Percentiles rank a stretch among this genome's conserved stretches.
Evolutionary conservation across 345 rosid genomes (phyloP).

Genomic region (Cardiospermum halicacabum): DNA sequence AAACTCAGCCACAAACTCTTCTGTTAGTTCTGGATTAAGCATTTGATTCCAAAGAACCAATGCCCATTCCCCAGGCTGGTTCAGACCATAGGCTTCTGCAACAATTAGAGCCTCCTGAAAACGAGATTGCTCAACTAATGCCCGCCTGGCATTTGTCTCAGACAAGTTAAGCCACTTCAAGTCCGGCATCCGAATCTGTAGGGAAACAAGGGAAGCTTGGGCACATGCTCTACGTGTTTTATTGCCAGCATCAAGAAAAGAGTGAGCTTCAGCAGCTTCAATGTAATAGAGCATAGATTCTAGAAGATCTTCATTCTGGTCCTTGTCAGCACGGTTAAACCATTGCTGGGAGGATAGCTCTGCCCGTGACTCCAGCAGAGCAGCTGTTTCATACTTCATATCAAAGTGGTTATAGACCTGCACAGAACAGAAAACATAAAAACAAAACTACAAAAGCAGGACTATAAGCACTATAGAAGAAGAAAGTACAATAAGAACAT

Average conservation of each 20-base stretch:
- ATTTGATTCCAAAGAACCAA: conserved; percentile 92
- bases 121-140: conserved; percentile 80
- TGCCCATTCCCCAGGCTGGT: conserved; percentile 96
- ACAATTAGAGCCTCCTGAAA: conserved; percentile 95
- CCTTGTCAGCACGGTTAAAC: conserved; percentile 71
- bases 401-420: conserved; percentile 96
- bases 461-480: not conserved
- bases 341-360: conserved; percentile 66
- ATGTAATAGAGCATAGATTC: conserved; percentile 91
- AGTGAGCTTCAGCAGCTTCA: conserved; percentile 93
- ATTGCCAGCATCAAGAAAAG: conserved; percentile 92
- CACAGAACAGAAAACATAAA: conserved; percentile 10
- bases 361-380: conserved; percentile 84
- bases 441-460: not conserved
- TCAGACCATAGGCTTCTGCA: conserved; percentile 95
- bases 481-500: not conserved
- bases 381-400: conserved; percentile 95
- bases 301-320: conserved; percentile 90
- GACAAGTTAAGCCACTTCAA: conserved; percentile 76
- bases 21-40: conserved; percentile 83
- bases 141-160: conserved; percentile 87
- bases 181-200: conserved; percentile 97
- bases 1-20: conserved; percentile 89
- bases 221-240: conserved; percentile 84
- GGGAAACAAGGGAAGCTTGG: conserved; percentile 90